phyloP scores from a whole-genome alignment of 441 rosid genomes.

The Bocquillonia castaneifolia region DNA sequence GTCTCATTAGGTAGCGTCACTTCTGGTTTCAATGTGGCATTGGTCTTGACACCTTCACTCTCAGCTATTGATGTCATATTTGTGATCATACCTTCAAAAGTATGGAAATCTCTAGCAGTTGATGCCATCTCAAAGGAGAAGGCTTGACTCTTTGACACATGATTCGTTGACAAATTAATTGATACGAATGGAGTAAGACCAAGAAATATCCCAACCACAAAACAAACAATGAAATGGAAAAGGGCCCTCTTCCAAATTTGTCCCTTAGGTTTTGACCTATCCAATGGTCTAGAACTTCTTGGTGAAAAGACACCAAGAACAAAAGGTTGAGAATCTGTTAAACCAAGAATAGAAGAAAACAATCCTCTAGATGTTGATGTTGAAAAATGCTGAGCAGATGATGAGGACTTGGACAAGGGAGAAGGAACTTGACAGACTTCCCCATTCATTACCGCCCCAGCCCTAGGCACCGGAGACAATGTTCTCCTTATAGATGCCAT shows the following conservation, averaged over 20 bases:
- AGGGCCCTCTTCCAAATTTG: slow-evolving; percentile 49
- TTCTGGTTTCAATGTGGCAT: slow-evolving; percentile 24
- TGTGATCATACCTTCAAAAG: slow-evolving; percentile 18
- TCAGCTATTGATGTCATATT: slow-evolving; percentile 21
- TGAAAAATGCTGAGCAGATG: slow-evolving; percentile 33
- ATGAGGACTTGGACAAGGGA: slow-evolving; percentile 52
- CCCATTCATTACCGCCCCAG: slow-evolving; percentile 38
- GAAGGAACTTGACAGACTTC: slow-evolving; percentile 54
- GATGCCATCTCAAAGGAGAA: slow-evolving; percentile 38
- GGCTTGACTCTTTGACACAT: slow-evolving; percentile 31
- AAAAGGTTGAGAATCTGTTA: slow-evolving; percentile 38
- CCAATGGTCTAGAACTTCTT: slow-evolving; percentile 39
- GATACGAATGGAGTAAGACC: slow-evolving; percentile 49
- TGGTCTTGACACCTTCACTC: slow-evolving; percentile 11
- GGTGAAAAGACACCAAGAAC: slow-evolving; percentile 32
- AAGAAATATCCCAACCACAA: slow-evolving; percentile 44
- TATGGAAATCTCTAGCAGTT: slow-evolving; percentile 25
- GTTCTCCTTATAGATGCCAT: slow-evolving; percentile 67
- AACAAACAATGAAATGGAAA: slow-evolving; percentile 46
- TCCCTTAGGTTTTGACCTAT: slow-evolving; percentile 43
- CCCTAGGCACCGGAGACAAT: slow-evolving; percentile 50
- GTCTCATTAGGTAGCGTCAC: slow-evolving; percentile 19
- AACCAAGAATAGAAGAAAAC: slow-evolving; percentile 34
- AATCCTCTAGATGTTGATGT: slow-evolving; percentile 35
- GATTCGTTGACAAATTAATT: slow-evolving; percentile 30